Evolutionary conservation across 257 asterid species (phyloP).

Genomic region (Dorcoceras hygrometricum): DNA sequence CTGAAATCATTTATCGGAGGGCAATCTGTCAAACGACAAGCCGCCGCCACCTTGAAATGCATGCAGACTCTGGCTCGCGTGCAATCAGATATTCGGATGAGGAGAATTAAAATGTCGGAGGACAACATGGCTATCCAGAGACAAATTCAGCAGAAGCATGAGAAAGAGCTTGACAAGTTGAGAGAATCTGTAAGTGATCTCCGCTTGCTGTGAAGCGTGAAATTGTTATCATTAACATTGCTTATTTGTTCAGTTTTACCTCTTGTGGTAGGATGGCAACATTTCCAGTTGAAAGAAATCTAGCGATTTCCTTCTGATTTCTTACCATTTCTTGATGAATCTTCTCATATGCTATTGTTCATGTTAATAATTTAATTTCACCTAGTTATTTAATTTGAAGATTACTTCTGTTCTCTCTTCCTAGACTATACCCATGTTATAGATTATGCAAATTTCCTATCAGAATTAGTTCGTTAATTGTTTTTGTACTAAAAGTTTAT

Average conservation of each 20-base stretch:
- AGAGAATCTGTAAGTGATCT: slow-evolving; percentile 52
- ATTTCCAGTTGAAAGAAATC: background rate
- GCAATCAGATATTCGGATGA: slow-evolving; percentile 62
- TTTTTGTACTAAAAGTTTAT: slow-evolving; percentile 8
- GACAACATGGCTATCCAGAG: slow-evolving; percentile 59
- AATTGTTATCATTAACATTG: background rate
- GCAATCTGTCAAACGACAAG: slow-evolving; percentile 59
- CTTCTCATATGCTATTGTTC: background rate
- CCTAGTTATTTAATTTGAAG: background rate
- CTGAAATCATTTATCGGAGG: slow-evolving; percentile 60
- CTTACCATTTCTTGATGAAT: background rate
- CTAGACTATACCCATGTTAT: background rate
- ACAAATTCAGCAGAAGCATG: slow-evolving; percentile 68
- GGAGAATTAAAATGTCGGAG: slow-evolving; percentile 60
- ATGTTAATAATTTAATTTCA: no score
- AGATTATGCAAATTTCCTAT: background rate
- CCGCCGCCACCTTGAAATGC: slow-evolving; percentile 54
- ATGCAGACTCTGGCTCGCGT: slow-evolving; percentile 75
- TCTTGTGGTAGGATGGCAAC: background rate
- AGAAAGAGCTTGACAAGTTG: slow-evolving; percentile 54
- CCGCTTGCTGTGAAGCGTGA: background rate
- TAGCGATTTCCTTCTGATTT: background rate
- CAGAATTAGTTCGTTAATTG: background rate
- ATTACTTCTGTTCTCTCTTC: background rate
- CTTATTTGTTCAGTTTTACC: background rate